Conservation (phyloP, 768 basidiomycete species). For the Chlorophyllum brunneum region DNA sequence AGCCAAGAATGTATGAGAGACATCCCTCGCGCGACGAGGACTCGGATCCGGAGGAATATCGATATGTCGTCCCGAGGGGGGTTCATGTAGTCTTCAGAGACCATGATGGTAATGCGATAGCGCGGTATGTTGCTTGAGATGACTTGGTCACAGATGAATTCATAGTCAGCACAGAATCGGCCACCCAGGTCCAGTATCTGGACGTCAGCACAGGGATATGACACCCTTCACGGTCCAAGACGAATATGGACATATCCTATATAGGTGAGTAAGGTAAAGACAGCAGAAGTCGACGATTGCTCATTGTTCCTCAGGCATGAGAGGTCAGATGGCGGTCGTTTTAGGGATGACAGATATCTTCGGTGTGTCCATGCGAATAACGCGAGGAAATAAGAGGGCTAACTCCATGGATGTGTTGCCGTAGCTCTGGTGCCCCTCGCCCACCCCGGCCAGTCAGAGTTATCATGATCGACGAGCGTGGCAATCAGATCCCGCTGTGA, state of each 20-base stretch:
- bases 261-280: conserved; percentile 36
- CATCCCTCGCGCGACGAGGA: conserved; percentile 20
- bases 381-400: not conserved
- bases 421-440: not conserved
- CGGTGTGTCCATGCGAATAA: conserved; percentile 1
- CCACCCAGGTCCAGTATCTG: conserved; percentile 3
- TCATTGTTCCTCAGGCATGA: conserved; percentile 2
- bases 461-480: conserved; percentile 17
- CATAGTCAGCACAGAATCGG: not conserved
- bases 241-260: conserved; percentile 53
- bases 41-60: conserved; percentile 32
- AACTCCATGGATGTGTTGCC: not conserved
- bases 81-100: conserved; percentile 67
- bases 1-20: conserved; percentile 11
- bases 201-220: conserved; percentile 15
- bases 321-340: not conserved
- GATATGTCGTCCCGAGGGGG: conserved; percentile 64
- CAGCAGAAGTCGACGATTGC: not conserved
- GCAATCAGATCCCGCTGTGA: conserved; percentile 18
- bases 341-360: conserved; percentile 1
- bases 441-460: conserved; percentile 14
- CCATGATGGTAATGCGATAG: conserved; percentile 58
- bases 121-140: conserved; percentile 37
- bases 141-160: not conserved
- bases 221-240: conserved; percentile 58